Evolutionary conservation across 805 yeast species (phyloP), one percentile per base, ranked within the genome.

Genomic region (Trichomonascus vanleenenianus): DNA sequence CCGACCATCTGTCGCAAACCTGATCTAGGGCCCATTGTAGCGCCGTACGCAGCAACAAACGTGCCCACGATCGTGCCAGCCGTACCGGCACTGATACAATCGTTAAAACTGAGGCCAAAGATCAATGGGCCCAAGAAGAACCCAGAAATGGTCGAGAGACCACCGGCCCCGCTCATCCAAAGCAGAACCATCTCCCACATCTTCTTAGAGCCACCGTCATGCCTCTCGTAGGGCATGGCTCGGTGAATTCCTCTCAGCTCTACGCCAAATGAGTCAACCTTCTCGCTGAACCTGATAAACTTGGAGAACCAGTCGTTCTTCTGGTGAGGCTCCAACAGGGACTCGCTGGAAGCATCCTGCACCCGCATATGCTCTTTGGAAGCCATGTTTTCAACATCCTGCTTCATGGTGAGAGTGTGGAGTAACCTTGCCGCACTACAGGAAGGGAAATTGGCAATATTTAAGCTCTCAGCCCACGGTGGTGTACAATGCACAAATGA

Each of bases 1-100:
- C 85, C 74, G 8, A 86, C 89, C 88, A 87, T 83, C 58, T 87
- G 95, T 56, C 96, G 71, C 51, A 93, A 76, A 0, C 96, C 96
- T 0, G 95, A 84, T 47, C 87, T 72, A 1, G 96, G 95, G 2
- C 96, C 96, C 87, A 87, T 79, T 3, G 79, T 73, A 3, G 94
- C 74, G 60, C 93, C 85, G 58, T 85, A 85, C 0, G 86, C 93
- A 2, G 95, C 95, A 22, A 85, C 67, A 5, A 74, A 60, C 57
- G 93, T 81, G 0, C 96, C 96, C 2, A 83, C 54, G 27, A 77
- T 61, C 48, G 76, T 75, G 0, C 86, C 86, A 3, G 79, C 53
- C 15, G 83, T 51, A 1, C 94, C 94, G 15, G 78, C 67, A 2
- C 77, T 63, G 50, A 84, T 56, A 1, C 85, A 67, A 54, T 85